A percentile compares a stretch with the other conserved stretches of the same genome.
Evolutionary conservation across 2,329 filamentous ascomycete genomes (phyloP).

Genomic region (Cladosporium velox): DNA sequence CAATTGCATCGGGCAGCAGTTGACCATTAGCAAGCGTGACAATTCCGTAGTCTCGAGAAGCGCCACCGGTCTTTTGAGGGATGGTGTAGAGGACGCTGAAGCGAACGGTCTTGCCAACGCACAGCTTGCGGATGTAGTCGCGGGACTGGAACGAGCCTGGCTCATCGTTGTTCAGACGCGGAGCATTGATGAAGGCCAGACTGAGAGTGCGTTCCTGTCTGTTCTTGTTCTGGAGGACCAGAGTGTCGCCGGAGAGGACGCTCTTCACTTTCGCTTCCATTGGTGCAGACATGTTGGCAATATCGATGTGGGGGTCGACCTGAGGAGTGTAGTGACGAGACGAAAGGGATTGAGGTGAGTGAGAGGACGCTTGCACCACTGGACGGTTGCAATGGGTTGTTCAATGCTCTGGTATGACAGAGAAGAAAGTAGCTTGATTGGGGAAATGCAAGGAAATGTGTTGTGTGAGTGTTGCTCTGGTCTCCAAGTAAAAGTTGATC

Average conservation of each 20-base stretch:
- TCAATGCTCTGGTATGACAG: constrained; percentile 7
- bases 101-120: constrained; percentile 83
- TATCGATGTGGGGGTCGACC: constrained; percentile 14
- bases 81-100: constrained; percentile 87
- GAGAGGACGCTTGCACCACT: neutral
- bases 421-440: neutral
- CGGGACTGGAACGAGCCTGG: constrained; percentile 91
- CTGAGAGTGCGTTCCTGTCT: constrained; percentile 82
- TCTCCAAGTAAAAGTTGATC: neutral
- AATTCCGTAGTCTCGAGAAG: constrained; percentile 77
- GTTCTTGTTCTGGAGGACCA: constrained; percentile 81
- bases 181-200: constrained; percentile 88
- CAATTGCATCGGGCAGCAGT: constrained; percentile 75
- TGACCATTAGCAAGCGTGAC: constrained; percentile 75
- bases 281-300: constrained; percentile 19
- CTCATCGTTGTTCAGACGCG: constrained; percentile 57
- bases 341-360: neutral
- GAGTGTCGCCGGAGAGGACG: constrained; percentile 88
- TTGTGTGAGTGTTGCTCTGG: constrained; percentile 3
- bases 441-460: constrained; percentile 4
- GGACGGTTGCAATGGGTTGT: neutral
- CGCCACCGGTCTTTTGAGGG: constrained; percentile 59
- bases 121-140: constrained; percentile 81
- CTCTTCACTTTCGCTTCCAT: constrained; percentile 82
- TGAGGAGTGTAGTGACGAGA: neutral